These are phyloP conservation scores for Cladosporium cucumerinum DNA, from an alignment of 2,329 filamentous ascomycete species.

Conservation along the genomic window DNA sequence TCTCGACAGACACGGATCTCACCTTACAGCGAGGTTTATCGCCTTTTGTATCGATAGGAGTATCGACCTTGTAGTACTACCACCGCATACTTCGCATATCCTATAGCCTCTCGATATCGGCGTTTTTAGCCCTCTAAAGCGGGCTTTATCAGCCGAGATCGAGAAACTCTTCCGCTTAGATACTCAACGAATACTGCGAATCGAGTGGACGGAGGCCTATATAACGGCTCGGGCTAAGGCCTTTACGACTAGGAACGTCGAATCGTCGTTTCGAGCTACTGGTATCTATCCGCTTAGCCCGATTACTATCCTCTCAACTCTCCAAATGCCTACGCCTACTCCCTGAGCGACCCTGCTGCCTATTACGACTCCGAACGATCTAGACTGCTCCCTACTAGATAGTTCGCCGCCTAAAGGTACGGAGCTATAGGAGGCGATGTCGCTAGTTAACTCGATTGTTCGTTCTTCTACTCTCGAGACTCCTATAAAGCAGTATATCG, in stretches of 20 bases:
- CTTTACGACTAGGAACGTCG: no score
- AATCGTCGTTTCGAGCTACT: no score
- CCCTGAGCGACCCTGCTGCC: no score
- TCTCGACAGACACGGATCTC: not conserved
- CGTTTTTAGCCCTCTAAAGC: slow-evolving; percentile 3
- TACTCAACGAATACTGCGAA: no score
- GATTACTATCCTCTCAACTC: no score
- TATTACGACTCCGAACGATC: not conserved
- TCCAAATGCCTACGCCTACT: no score
- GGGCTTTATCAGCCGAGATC: not conserved
- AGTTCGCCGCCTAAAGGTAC: slow-evolving; percentile 2
- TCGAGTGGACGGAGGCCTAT: no score
- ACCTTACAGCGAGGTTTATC: slow-evolving; percentile 9
- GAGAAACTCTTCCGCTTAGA: slow-evolving; percentile 1
- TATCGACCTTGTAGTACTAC: slow-evolving; percentile 5
- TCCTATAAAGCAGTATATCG: no score
- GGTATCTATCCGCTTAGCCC: no score
- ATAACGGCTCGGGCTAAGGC: no score
- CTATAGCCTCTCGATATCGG: slow-evolving; percentile 6
- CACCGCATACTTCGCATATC: slow-evolving; percentile 1
- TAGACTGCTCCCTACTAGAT: not conserved
- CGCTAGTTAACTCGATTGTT: not conserved
- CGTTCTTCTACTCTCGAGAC: no score
- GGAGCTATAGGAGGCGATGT: not conserved
- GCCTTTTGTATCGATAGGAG: not conserved